Evolutionary conservation across 2,329 filamentous ascomycete species (phyloP).

Genomic region (Ambrosiella cleistominuta): DNA sequence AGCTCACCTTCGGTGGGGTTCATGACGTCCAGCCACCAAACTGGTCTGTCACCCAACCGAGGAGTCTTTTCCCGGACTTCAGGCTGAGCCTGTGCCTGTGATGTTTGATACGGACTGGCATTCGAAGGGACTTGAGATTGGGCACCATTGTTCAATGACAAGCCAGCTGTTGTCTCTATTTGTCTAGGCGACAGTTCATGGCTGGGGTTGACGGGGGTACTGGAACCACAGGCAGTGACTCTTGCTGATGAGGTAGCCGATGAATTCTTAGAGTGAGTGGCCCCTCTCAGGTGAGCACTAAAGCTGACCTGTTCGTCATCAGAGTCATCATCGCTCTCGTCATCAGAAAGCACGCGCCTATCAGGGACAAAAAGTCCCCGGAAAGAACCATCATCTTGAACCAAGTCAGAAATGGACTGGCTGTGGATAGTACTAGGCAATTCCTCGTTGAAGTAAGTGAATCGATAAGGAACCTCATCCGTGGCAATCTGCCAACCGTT

Average conservation of each 20-base stretch:
- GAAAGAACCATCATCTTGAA: slow-evolving; percentile 72
- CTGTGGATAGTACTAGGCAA: slow-evolving; percentile 92
- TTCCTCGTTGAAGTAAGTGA: slow-evolving; percentile 98
- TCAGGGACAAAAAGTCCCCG: slow-evolving; percentile 81
- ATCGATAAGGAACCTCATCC: slow-evolving; percentile 81
- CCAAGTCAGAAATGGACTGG: slow-evolving; percentile 81
- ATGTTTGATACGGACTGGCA: not conserved
- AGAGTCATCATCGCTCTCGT: slow-evolving; percentile 37
- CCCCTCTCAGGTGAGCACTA: slow-evolving; percentile 11
- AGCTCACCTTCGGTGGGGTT: slow-evolving; percentile 88
- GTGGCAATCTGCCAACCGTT: slow-evolving; percentile 71
- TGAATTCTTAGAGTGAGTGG: slow-evolving; percentile 4
- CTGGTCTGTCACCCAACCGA: slow-evolving; percentile 63
- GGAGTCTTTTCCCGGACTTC: slow-evolving; percentile 26
- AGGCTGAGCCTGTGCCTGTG: not conserved
- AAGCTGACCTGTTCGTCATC: slow-evolving; percentile 13
- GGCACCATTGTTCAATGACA: not conserved
- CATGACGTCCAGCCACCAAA: slow-evolving; percentile 92
- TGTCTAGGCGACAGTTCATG: not conserved
- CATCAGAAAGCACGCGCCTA: slow-evolving; percentile 55
- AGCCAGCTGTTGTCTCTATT: not conserved
- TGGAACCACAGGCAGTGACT: not conserved
- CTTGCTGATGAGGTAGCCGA: slow-evolving; percentile 2
- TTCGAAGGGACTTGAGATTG: not conserved
- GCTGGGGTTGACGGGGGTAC: not conserved